A percentile compares a stretch with the other conserved stretches of the same genome.
These are phyloP conservation scores for Alternaria triticina DNA, from an alignment of 2,329 filamentous ascomycete species.

Conservation along the genomic window DNA sequence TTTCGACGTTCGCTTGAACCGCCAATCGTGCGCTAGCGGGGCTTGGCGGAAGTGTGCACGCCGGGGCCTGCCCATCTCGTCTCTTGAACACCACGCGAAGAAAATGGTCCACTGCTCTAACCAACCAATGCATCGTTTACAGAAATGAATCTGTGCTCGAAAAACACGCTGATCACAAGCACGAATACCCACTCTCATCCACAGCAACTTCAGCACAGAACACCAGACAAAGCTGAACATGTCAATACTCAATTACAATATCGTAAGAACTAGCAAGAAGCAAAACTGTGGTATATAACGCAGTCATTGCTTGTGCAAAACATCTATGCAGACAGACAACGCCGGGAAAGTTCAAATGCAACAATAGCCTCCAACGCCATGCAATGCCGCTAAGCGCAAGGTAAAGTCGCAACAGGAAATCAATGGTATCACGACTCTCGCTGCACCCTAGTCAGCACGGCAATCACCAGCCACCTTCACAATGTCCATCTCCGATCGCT, in stretches of 20 bases:
- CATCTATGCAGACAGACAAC: conserved; percentile 14
- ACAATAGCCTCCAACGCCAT: conserved; percentile 35
- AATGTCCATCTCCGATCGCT: neutral
- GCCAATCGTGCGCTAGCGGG: conserved; percentile 17
- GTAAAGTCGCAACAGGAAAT: conserved; percentile 18
- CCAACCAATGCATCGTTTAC: too few relatives aligned
- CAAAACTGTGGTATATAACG: conserved; percentile 35
- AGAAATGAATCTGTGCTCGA: too few relatives aligned
- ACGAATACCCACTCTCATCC: neutral
- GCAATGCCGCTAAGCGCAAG: conserved; percentile 41
- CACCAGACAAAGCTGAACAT: neutral
- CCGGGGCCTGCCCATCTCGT: neutral
- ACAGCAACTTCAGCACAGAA: neutral
- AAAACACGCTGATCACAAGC: rapidly evolving
- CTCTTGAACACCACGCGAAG: neutral
- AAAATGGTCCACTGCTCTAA: neutral
- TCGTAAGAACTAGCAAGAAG: conserved; percentile 9
- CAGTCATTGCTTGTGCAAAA: conserved; percentile 16
- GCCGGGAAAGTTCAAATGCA: conserved; percentile 6
- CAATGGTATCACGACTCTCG: conserved; percentile 10
- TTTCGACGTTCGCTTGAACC: conserved; percentile 20
- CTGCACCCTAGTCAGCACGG: conserved; percentile 12
- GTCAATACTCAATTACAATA: conserved; percentile 1
- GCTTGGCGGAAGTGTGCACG: conserved; percentile 21
- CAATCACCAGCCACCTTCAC: neutral